Base-by-base conservation (phyloP, 2,329 filamentous ascomycete species). In the Phymatotrichopsis omnivora region DNA sequence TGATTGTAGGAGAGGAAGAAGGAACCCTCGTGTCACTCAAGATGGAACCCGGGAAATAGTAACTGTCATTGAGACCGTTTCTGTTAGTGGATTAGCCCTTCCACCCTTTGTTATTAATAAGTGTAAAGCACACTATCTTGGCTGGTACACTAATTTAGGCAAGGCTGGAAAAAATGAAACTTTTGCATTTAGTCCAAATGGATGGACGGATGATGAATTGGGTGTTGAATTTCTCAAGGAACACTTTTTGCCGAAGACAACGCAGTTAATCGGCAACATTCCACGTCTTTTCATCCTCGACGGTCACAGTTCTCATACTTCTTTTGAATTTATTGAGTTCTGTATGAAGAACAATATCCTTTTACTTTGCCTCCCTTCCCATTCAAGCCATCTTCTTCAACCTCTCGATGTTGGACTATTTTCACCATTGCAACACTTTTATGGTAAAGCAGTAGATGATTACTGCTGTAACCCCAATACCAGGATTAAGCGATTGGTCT, bases 301-400 rank as follows among this genome's bases (percentile, higher is more conserved):
- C 28, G 33, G 52, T 7, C 45, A 56, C 30, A 35, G 43, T 10
- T 54, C 45, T 14, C 49, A 56, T 25, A 16, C 47, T 5, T 47
- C 42, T 3, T 7, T 41, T 2, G 35, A 54, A 35, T 54, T 54
- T 17, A 43, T 56, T 14, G 31, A 40, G 23, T 54, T 36, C 29
- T 54, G 45, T 19, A 8, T 41, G 7, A 23, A 28, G 7, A n/a
- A 53, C 27, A 30, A 53, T n/a, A 47, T 53, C n/a, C 20, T 37
- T 14, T 25, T 42, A 10, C 31, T 53, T 0, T 44, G 25, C 14
- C 43, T 53, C 33, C 39, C 34, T 17, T 24, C 43, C 6, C 37
- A 50, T 17, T 32, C 47, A 29, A 51, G 38, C 6, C 38, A 53
- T 30, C 19, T 53, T 2, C 33, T 53, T 2, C 42, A 48, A 22